A percentile compares a stretch with the other conserved stretches of the same genome.
These are phyloP conservation scores for Lactarius sp. DNA, from an alignment of 768 basidiomycete species.

Conservation along the genomic window DNA sequence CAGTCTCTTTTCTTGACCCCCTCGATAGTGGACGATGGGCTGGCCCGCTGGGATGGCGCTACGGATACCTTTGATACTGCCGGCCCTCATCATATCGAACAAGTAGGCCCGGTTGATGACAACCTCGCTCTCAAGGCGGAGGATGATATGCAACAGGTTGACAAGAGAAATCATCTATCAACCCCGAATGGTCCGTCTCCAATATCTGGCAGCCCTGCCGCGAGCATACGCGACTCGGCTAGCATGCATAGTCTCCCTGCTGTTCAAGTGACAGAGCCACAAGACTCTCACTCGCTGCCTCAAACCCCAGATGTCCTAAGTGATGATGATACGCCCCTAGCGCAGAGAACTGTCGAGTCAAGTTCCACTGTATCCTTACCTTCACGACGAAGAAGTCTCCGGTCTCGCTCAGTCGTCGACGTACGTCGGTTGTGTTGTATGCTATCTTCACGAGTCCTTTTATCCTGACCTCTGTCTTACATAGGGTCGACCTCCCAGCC, in stretches of 20 bases:
- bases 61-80: conserved; percentile 10
- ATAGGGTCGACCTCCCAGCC: conserved; percentile 59
- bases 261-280: conserved; percentile 45
- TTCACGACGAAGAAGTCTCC: conserved; percentile 9
- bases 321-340: conserved; percentile 24
- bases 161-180: conserved; percentile 24
- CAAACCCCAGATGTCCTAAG: conserved; percentile 27
- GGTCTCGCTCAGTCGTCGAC: conserved; percentile 37
- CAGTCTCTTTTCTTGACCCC: conserved; percentile 19
- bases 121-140: conserved; percentile 26
- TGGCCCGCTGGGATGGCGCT: conserved; percentile 18
- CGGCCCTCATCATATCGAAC: conserved; percentile 10
- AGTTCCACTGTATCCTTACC: not conserved
- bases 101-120: conserved; percentile 21
- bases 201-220: conserved; percentile 34
- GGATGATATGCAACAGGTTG: conserved; percentile 18
- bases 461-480: conserved; percentile 12
- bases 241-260: conserved; percentile 59
- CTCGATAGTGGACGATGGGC: conserved; percentile 41
- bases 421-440: conserved; percentile 37
- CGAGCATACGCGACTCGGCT: conserved; percentile 43
- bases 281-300: conserved; percentile 35
- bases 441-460: conserved; percentile 14
- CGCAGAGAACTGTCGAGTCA: conserved; percentile 23
- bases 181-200: conserved; percentile 35